A percentile compares a stretch with the other conserved stretches of the same genome.
phyloP scores from a whole-genome alignment of 2,329 filamentous ascomycete genomes.

The Exophiala xenobiotica region DNA sequence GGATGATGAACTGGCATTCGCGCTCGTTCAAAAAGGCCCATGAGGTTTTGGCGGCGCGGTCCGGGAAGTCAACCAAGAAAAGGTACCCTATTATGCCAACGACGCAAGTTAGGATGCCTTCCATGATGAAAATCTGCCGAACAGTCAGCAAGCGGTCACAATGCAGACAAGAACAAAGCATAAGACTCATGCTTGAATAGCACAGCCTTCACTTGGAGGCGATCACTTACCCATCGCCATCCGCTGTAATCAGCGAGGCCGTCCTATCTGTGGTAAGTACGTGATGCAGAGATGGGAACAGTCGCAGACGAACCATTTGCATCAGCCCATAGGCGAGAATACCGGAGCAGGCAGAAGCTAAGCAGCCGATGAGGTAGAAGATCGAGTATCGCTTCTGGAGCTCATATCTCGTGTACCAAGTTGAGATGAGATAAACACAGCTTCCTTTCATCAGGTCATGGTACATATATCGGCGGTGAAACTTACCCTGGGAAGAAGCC shows the following conservation, averaged over 20 bases:
- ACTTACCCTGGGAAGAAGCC: constrained; percentile 61
- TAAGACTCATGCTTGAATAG: no score
- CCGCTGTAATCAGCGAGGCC: constrained; percentile 14
- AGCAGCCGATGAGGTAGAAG: constrained; percentile 52
- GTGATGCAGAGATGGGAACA: neutral
- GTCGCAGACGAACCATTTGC: constrained; percentile 33
- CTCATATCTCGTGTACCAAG: constrained; percentile 32
- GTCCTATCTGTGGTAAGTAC: neutral
- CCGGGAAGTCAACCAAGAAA: constrained; percentile 41
- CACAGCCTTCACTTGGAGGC: no score
- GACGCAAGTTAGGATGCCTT: constrained; percentile 30
- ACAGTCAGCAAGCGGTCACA: neutral
- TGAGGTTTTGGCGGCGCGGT: constrained; percentile 33
- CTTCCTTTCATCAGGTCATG: constrained; percentile 27
- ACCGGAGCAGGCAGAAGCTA: constrained; percentile 50
- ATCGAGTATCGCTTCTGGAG: constrained; percentile 41
- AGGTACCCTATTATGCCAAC: constrained; percentile 33
- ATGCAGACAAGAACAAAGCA: no score
- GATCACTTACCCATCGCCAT: constrained; percentile 8
- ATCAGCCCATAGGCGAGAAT: constrained; percentile 46
- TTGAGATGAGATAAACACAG: constrained; percentile 64
- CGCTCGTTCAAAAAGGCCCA: constrained; percentile 37
- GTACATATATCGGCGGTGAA: neutral
- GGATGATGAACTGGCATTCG: constrained; percentile 34
- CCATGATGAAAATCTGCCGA: constrained; percentile 25